Percentiles rank a stretch among this genome's conserved stretches.
These are phyloP conservation scores for Centaurea solstitialis DNA, from an alignment of 129 eudicot genomes.

Conservation along the genomic window DNA sequence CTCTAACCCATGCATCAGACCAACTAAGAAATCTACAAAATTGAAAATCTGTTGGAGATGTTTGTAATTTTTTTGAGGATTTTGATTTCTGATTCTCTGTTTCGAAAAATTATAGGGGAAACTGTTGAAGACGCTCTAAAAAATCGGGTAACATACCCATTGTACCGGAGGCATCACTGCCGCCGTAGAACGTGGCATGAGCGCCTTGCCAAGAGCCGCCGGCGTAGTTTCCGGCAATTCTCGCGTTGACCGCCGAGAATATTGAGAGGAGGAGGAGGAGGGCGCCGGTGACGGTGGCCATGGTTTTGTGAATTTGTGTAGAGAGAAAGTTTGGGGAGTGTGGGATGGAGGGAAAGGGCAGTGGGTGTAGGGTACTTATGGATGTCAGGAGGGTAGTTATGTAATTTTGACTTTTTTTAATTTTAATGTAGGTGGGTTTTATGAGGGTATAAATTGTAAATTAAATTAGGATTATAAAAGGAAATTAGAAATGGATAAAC, in stretches of 20 bases:
- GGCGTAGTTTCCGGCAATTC: constrained; percentile 70
- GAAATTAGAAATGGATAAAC: background rate
- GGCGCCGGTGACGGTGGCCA: constrained; percentile 9
- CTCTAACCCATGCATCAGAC: too few relatives aligned
- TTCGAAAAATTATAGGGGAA: too few relatives aligned
- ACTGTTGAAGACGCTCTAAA: background rate
- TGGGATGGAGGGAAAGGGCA: constrained; percentile 8
- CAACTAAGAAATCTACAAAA: too few relatives aligned
- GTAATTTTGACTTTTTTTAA: background rate
- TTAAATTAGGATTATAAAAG: background rate
- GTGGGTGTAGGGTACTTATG: constrained; percentile 30
- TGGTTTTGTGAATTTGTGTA: background rate
- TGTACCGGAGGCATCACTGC: constrained; percentile 89
- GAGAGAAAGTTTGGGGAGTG: background rate
- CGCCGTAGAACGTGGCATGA: constrained; percentile 89
- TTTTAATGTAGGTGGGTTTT: constrained; percentile 7
- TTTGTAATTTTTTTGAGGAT: too few relatives aligned
- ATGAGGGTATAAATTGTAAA: constrained; percentile 14
- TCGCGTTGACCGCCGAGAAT: constrained; percentile 35
- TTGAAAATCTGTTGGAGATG: too few relatives aligned
- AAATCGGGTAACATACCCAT: constrained; percentile 53
- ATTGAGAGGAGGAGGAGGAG: constrained; percentile 24
- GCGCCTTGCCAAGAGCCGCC: constrained; percentile 78
- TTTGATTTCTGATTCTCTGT: too few relatives aligned
- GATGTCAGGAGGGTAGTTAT: constrained; percentile 20